Base-by-base conservation (phyloP, 108 stramenopile species). In the Chaetoceros muelleri region DNA sequence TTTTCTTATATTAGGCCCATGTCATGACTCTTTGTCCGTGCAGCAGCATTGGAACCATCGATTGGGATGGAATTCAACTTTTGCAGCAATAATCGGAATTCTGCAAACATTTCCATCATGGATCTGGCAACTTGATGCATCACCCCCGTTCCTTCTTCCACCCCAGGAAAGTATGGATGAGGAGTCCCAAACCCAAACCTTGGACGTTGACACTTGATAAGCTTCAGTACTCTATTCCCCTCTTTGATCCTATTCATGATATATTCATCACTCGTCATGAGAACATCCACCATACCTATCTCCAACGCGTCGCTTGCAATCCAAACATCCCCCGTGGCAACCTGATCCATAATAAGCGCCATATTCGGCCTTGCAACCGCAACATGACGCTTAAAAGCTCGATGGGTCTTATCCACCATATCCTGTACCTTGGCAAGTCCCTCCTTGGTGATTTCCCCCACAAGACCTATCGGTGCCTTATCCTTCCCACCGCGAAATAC, bases 211-310 rank as follows among this genome's bases (percentile, higher is more conserved):
- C 69, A 63, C 34, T 71, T 70, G 10, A 84, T 46, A 47, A 90
- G 67, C 55, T 78, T 82, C 54, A 90, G 53, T 0, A 85, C 82
- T n/a, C 72, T 48, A 8, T 69, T 71, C 24, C 84, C 85, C 2
- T 79, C 45, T 20, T 30, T 25, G 8, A 91, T 67, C 30, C 67
- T 46, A 48, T 81, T 67, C 10, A 28, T 59, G 28, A 91, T 85
- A 53, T 91, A 91, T 30, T 91, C 85, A 62, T 80, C 86, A 54
- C 78, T 82, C 0, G 90, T 87, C 7, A 71, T 64, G 34, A 91
- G 61, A n/a, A 74, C 62, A 61, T 91, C 90, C 24, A 91, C 69
- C 58, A 91, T 64, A 8, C 79, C 80, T 2, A 70, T 40, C n/a
- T 79, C 62, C 2, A 83, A 17, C 1, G 90, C 85, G 60, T 84